A percentile compares a stretch with the other conserved stretches of the same genome.
phyloP scores from a whole-genome alignment of 805 yeast species.

The Torulaspora franciscae region DNA sequence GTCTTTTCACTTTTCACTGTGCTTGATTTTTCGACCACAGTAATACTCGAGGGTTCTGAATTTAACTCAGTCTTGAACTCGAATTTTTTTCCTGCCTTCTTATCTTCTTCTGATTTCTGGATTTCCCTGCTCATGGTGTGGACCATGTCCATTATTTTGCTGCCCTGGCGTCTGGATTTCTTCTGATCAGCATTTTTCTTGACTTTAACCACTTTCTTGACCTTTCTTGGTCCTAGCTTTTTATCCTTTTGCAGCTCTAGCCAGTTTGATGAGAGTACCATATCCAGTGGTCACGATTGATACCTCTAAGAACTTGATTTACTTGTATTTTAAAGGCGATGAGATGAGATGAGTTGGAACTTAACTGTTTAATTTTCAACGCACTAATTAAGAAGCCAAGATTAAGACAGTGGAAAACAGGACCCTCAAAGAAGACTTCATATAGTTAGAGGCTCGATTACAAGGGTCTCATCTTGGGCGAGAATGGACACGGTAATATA shows the following conservation, averaged over 20 bases:
- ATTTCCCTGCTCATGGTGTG: conserved; percentile 32
- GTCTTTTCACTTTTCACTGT: conserved; percentile 23
- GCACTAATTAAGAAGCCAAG: not conserved
- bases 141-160: conserved; percentile 32
- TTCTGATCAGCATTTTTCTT: not conserved
- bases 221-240: conserved; percentile 14
- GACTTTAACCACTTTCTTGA: not conserved
- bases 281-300: conserved; percentile 3
- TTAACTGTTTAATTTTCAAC: not conserved
- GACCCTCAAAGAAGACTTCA: no score
- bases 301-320: not conserved
- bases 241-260: conserved; percentile 24
- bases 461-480: not conserved
- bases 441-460: not conserved
- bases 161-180: conserved; percentile 5
- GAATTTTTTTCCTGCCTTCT: conserved; percentile 23
- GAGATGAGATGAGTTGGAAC: conserved; percentile 1
- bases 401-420: no score
- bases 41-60: not conserved
- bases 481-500: conserved; percentile 28
- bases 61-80: conserved; percentile 15
- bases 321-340: not conserved
- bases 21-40: conserved; percentile 1
- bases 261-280: conserved; percentile 39
- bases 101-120: conserved; percentile 20